Conservation (phyloP, 768 basidiomycete species). For the Serendipita sp. region DNA sequence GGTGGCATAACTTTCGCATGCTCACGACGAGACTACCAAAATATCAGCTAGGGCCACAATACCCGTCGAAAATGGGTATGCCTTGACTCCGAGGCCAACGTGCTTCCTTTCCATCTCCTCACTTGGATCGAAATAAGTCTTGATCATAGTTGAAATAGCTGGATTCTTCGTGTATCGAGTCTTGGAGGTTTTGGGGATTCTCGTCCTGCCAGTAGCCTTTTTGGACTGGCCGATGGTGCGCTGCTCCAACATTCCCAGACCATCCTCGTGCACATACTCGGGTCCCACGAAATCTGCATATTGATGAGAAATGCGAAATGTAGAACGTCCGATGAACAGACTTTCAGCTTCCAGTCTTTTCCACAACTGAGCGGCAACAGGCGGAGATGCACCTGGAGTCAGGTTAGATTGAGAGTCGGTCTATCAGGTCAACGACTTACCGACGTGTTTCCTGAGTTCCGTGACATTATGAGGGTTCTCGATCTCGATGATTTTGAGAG, state of each 20-base stretch:
- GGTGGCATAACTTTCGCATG: neutral
- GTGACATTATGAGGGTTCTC: conserved; percentile 26
- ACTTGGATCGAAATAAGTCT: conserved; percentile 46
- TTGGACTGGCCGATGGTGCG: conserved; percentile 24
- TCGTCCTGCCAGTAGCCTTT: conserved; percentile 36
- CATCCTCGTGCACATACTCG: conserved; percentile 32
- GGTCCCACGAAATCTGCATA: conserved; percentile 48
- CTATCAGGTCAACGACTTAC: conserved; percentile 23
- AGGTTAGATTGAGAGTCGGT: conserved; percentile 8
- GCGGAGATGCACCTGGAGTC: conserved; percentile 33
- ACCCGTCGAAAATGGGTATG: conserved; percentile 24
- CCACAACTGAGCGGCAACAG: conserved; percentile 45
- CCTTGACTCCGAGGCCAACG: conserved; percentile 39
- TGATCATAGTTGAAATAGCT: conserved; percentile 21
- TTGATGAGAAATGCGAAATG: neutral
- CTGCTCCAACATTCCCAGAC: conserved; percentile 33
- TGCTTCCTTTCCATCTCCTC: conserved; percentile 42
- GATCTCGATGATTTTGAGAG: conserved; percentile 52
- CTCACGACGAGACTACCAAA: neutral
- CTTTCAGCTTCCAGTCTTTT: conserved; percentile 60
- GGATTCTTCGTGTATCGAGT: conserved; percentile 37
- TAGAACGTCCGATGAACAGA: conserved; percentile 16
- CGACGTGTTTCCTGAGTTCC: conserved; percentile 45
- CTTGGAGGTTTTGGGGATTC: conserved; percentile 11
- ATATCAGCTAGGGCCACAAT: neutral